A percentile compares a stretch with the other conserved stretches of the same genome.
These are phyloP conservation scores for Wickerhamomyces sp. DNA, from an alignment of 1,139 yeast genomes.

Conservation along the genomic window DNA sequence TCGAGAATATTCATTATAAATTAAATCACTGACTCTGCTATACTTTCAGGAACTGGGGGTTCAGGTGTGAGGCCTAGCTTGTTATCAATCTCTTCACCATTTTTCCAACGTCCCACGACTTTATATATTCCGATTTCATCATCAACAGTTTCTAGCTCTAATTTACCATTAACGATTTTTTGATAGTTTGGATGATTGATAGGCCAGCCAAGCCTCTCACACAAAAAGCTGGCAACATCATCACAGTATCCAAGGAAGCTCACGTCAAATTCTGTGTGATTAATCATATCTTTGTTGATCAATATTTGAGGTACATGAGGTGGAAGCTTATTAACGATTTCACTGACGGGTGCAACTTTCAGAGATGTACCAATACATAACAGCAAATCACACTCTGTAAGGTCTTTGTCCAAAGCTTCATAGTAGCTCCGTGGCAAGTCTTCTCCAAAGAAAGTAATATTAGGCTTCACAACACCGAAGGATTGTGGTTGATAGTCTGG, in stretches of 20 bases:
- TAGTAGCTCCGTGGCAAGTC: constrained; percentile 75
- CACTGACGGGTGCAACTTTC: constrained; percentile 95
- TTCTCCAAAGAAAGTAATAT: constrained; percentile 93
- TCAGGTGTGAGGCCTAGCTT: no score
- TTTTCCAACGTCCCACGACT: constrained; percentile 15
- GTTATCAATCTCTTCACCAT: constrained; percentile 1
- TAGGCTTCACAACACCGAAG: constrained; percentile 93
- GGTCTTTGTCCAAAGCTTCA: constrained; percentile 52
- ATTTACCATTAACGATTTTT: constrained; percentile 27
- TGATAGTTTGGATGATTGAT: constrained; percentile 46
- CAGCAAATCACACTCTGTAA: constrained; percentile 69
- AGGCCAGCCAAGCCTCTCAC: constrained; percentile 61
- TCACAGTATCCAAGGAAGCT: constrained; percentile 83
- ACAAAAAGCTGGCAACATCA: constrained; percentile 69
- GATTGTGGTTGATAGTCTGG: constrained; percentile 30
- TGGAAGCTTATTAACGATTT: constrained; percentile 74
- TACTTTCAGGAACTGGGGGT: no score
- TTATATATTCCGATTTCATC: constrained; percentile 28
- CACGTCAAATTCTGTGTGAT: constrained; percentile 77
- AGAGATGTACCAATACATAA: constrained; percentile 91
- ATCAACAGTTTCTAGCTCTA: constrained; percentile 25
- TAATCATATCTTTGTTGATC: constrained; percentile 77
- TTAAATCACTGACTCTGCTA: no score
- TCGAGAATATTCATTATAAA: no score
- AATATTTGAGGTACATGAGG: constrained; percentile 75